phyloP scores from a whole-genome alignment of 495 filamentous ascomycete species.

The Parathielavia hyrcaniae region DNA sequence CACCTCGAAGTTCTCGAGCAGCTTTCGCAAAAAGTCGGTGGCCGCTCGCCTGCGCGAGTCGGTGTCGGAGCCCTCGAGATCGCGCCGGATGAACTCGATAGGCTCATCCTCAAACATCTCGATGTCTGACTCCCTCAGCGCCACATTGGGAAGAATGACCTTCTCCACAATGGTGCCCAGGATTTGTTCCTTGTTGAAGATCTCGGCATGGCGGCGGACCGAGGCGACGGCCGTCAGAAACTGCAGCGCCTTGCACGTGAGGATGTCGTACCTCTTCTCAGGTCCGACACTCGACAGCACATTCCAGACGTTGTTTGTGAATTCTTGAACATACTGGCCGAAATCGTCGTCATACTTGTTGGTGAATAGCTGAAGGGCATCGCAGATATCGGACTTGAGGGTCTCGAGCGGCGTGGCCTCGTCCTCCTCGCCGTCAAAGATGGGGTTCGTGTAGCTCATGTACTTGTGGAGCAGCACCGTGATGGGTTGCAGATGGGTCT shows the following conservation, averaged over 20 bases:
- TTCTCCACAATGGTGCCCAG: conserved; percentile 84
- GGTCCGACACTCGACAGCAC: conserved; percentile 78
- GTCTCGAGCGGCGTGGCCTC: conserved; percentile 79
- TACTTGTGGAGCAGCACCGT: conserved; percentile 83
- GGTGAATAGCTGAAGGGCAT: conserved; percentile 75
- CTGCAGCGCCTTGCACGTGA: conserved; percentile 90
- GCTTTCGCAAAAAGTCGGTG: conserved; percentile 82
- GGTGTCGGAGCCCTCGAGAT: conserved; percentile 92
- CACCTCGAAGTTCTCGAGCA: conserved; percentile 80
- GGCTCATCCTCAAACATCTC: conserved; percentile 98
- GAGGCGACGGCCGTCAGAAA: conserved; percentile 87
- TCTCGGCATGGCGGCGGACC: conserved; percentile 65
- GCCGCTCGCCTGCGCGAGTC: conserved; percentile 87
- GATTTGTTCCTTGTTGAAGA: conserved; percentile 74
- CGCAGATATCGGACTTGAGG: conserved; percentile 87
- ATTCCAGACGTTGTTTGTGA: conserved; percentile 84
- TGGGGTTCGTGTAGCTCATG: conserved; percentile 75
- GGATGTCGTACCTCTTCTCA: conserved; percentile 86
- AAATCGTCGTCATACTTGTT: conserved; percentile 95
- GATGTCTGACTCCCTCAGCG: conserved; percentile 82
- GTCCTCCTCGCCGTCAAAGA: conserved; percentile 75
- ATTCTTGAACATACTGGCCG: conserved; percentile 64
- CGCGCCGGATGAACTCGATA: conserved; percentile 94
- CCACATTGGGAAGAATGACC: conserved; percentile 88
- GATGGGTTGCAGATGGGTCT: conserved; percentile 71